These are phyloP conservation scores for Mychonastes homosphaera DNA, from an alignment of 139 green algal species.

Conservation along the genomic window DNA sequence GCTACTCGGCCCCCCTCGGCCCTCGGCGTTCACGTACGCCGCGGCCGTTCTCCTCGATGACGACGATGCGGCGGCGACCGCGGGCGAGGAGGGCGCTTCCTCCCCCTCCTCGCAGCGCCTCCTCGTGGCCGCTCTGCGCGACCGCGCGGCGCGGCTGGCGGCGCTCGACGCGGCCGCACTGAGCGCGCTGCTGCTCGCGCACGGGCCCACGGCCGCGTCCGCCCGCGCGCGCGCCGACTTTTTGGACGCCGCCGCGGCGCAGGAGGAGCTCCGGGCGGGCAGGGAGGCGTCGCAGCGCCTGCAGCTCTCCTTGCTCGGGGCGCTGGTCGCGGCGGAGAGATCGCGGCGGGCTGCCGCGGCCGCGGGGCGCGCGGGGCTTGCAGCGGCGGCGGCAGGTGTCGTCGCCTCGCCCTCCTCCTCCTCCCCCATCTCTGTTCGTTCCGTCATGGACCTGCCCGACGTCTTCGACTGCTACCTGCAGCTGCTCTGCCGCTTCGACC, in stretches of 20 bases:
- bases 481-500: slow-evolving; percentile 28
- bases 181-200: neutral
- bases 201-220: no score
- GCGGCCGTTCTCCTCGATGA: no score
- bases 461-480: slow-evolving; percentile 24
- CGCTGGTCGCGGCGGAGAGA: neutral
- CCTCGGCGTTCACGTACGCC: neutral
- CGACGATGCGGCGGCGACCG: no score
- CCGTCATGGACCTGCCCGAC: slow-evolving; percentile 10
- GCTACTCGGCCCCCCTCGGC: neutral
- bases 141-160: slow-evolving; percentile 1
- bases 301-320: neutral
- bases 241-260: slow-evolving; percentile 5
- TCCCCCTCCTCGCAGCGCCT: neutral
- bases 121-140: neutral
- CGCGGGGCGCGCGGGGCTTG: neutral
- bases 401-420: neutral
- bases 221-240: no score
- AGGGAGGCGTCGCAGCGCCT: neutral
- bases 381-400: neutral
- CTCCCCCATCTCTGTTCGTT: slow-evolving; percentile 3
- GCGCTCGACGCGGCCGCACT: neutral
- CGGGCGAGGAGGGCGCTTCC: neutral
- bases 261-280: slow-evolving; percentile 1
- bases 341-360: slow-evolving; percentile 1